Percentiles rank a stretch among this genome's conserved stretches.
phyloP scores from a whole-genome alignment of 192 early-diverging fungal genomes.

The Polychytrium aggregatum region DNA sequence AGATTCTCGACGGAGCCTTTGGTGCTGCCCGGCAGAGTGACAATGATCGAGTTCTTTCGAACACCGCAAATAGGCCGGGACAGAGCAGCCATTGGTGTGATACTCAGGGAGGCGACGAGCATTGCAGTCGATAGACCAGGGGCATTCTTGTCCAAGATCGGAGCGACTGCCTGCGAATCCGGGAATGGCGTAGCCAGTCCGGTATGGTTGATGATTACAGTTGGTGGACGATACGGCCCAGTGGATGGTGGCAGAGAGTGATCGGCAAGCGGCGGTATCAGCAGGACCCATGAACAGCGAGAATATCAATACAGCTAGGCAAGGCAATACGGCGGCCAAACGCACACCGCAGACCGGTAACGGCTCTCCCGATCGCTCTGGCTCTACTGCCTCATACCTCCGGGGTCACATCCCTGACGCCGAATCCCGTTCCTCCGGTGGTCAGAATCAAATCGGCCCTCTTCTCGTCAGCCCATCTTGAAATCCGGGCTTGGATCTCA shows the following conservation, averaged over 20 bases:
- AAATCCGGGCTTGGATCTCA: conserved; percentile 12
- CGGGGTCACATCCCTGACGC: conserved; percentile 73
- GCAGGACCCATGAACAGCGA: too few relatives aligned
- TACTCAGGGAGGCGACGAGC: conserved; percentile 58
- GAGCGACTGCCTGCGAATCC: conserved; percentile 50
- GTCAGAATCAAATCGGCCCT: conserved; percentile 57
- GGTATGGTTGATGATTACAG: too few relatives aligned
- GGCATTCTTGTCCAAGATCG: conserved; percentile 56
- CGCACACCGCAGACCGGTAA: too few relatives aligned
- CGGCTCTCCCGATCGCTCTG: too few relatives aligned
- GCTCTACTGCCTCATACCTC: too few relatives aligned
- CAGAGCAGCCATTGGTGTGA: conserved; percentile 85
- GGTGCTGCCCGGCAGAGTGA: conserved; percentile 82
- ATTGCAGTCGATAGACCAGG: conserved; percentile 72
- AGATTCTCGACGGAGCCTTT: conserved; percentile 82
- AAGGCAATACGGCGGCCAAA: too few relatives aligned
- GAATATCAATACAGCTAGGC: too few relatives aligned
- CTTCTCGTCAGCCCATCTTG: conserved; percentile 6
- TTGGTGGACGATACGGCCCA: too few relatives aligned
- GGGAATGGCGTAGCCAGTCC: too few relatives aligned
- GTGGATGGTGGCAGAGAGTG: too few relatives aligned
- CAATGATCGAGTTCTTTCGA: conserved; percentile 40
- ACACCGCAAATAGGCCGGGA: conserved; percentile 55
- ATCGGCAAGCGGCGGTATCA: too few relatives aligned
- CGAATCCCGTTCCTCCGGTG: conserved; percentile 90